Base-by-base conservation (phyloP, 805 yeast genomes). In the Lipomyces anomalus region DNA sequence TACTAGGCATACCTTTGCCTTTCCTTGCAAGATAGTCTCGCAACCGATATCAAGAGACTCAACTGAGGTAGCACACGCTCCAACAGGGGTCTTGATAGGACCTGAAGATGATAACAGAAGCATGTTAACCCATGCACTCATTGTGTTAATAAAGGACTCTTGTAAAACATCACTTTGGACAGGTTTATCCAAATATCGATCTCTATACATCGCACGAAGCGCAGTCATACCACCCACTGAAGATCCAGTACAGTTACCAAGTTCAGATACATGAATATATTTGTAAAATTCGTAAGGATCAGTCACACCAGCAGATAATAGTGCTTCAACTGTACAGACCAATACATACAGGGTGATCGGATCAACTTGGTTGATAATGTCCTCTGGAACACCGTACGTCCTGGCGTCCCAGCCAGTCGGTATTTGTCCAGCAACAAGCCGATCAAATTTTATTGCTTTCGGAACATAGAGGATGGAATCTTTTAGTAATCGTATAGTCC, bases 201-300 rank as follows among this genome's bases (percentile, higher is more conserved):
- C 95, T 69, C 77, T 87, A 75, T 87, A 90, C 97, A 90, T 90
- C 60, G 95, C 96, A 69, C 90, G 84, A 64, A 92, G 71, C 43
- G 98, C 97, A 59, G 83, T 67, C 59, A 90, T 94, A 84, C 98
- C 98, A 71, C 98, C 98, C 95, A 90, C 88, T 79, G 97, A 97
- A 45, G 96, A 86, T 74, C 98, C 98, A 41, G 95, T 82, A 77
- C 97, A 88, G 78, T 89, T 92, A 74, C 97, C 98, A 57, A 90
- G 87, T 70, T 90, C 97, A 38, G 97, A 87, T 48, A 90, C 94
- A 67, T 90, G 98, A 42, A 92, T 95, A 65, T 92, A 92, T 71
- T 89, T 82, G 76, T 90, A 90, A 76, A 92, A 85, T 73, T 90
- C 98, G 67, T 87, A 90, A 55, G 98, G 97, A 67, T 90, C 97